Evolutionary conservation across 345 rosid genomes (phyloP).

Genomic region (Eucalyptus viminalis): DNA sequence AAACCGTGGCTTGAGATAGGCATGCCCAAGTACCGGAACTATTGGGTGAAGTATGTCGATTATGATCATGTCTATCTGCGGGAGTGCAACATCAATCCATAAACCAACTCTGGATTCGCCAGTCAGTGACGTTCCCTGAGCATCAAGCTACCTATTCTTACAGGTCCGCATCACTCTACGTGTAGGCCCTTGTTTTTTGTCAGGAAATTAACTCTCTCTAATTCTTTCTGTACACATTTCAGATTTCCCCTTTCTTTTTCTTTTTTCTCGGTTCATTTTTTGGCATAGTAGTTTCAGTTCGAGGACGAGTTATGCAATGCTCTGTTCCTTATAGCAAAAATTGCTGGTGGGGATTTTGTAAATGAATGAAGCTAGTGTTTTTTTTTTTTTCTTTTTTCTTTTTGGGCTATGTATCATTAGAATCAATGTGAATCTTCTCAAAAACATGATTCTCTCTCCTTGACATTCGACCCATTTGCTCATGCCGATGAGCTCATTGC

Average conservation of each 20-base stretch:
- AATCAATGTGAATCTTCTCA: neutral
- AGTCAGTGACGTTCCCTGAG: neutral
- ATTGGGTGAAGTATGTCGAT: slow-evolving; percentile 30
- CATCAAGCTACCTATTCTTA: neutral
- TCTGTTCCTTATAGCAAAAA: neutral
- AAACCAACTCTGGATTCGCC: neutral
- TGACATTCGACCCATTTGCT: neutral
- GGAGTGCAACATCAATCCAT: slow-evolving; percentile 45
- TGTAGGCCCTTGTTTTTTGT: neutral
- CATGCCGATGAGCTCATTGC: neutral
- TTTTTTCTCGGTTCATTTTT: neutral
- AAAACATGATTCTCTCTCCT: neutral
- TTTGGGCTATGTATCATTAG: neutral
- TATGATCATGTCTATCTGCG: slow-evolving; percentile 27
- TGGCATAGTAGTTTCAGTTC: neutral
- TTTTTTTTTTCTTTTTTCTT: neutral
- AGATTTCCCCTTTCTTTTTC: neutral
- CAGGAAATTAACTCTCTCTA: neutral
- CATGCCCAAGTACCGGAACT: slow-evolving; percentile 25
- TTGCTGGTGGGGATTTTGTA: neutral
- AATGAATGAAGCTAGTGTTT: neutral
- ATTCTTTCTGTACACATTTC: slow-evolving; percentile 18
- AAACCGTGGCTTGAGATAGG: slow-evolving; percentile 51
- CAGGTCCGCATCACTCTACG: slow-evolving; percentile 8
- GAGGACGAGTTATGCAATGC: neutral